A percentile compares a stretch with the other conserved stretches of the same genome.
Conservation (phyloP, 2,329 filamentous ascomycete genomes). For the Talaromyces sp. region DNA sequence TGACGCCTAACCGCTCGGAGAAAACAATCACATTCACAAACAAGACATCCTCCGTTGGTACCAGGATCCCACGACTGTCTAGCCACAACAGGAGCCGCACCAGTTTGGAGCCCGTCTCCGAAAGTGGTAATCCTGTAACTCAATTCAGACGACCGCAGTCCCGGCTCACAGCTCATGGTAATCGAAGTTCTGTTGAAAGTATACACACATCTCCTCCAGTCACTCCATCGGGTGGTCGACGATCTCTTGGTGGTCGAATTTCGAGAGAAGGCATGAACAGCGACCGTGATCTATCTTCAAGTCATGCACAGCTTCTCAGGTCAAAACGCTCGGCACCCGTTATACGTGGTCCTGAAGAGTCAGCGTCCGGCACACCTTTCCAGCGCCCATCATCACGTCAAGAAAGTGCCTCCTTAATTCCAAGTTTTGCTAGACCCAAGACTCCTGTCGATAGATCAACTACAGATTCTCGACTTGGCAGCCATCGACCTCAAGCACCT, state of each 20-base stretch:
- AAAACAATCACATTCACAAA: conserved; percentile 90
- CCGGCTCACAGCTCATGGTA: conserved; percentile 61
- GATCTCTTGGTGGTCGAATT: conserved; percentile 50
- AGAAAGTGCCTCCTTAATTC: conserved; percentile 32
- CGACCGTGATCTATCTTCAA: conserved; percentile 50
- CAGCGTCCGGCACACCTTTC: conserved; percentile 29
- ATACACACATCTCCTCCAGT: conserved; percentile 47
- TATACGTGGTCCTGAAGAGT: conserved; percentile 46
- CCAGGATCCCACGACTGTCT: conserved; percentile 75
- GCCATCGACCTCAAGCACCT: conserved; percentile 62
- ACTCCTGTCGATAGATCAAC: conserved; percentile 64
- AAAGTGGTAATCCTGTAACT: conserved; percentile 71
- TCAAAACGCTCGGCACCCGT: conserved; percentile 60
- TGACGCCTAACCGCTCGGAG: conserved; percentile 67
- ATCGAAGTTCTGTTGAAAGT: conserved; percentile 65
- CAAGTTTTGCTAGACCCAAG: conserved; percentile 54
- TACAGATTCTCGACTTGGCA: conserved; percentile 38
- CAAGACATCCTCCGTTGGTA: conserved; percentile 57
- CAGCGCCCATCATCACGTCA: conserved; percentile 38
- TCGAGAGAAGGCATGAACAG: conserved; percentile 36
- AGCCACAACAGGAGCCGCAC: conserved; percentile 68
- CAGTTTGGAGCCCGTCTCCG: conserved; percentile 84
- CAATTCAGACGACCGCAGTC: conserved; percentile 63
- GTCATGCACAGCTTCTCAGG: conserved; percentile 54
- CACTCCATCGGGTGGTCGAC: conserved; percentile 57